These are phyloP conservation scores for Fusarium concolor DNA, from an alignment of 2,329 filamentous ascomycete species.

Conservation along the genomic window DNA sequence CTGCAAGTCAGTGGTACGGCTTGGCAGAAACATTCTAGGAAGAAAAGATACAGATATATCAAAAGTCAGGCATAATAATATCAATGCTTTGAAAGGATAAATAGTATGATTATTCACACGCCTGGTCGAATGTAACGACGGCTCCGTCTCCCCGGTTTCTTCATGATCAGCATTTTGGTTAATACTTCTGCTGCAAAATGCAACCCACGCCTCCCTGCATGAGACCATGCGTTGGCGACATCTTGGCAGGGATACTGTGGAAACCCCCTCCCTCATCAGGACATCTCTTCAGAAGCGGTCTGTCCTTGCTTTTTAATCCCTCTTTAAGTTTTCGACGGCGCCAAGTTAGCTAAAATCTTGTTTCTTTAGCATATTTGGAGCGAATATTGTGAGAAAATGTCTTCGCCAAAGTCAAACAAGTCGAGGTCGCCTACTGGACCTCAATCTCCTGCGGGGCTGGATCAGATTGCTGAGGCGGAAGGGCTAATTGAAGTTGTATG, in stretches of 20 bases:
- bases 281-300: not conserved
- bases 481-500: slow-evolving; percentile 30
- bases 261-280: not conserved
- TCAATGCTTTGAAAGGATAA: too few relatives aligned
- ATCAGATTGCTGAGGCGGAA: not conserved
- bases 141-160: too few relatives aligned
- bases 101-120: too few relatives aligned
- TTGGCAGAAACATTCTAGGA: too few relatives aligned
- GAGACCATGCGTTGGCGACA: not conserved
- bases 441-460: not conserved
- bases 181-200: not conserved
- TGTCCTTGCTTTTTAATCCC: not conserved
- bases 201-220: not conserved
- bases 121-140: too few relatives aligned
- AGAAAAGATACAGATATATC: too few relatives aligned
- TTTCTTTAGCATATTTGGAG: not conserved
- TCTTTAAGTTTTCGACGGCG: not conserved
- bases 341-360: not conserved
- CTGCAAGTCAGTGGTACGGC: too few relatives aligned
- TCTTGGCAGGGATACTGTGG: not conserved
- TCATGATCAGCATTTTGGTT: not conserved
- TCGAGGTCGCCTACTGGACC: not conserved
- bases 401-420: slow-evolving; percentile 13
- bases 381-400: slow-evolving; percentile 15
- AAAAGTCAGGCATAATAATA: too few relatives aligned